Conservation (phyloP, 441 rosid species). For the Eruca vesicaria region DNA sequence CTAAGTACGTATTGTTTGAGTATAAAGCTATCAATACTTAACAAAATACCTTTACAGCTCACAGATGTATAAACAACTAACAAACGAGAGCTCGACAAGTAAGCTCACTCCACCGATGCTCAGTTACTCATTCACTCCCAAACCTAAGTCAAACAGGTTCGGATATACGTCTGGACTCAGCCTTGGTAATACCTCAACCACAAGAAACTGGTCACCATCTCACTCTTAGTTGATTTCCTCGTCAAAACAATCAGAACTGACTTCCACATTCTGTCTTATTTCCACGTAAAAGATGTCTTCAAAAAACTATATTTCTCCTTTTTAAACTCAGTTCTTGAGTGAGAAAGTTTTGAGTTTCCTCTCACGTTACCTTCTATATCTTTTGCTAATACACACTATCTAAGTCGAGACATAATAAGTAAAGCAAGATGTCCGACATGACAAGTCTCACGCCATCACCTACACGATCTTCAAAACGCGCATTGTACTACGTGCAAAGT, state of each 20-base stretch:
- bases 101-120: not conserved
- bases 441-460: constrained; percentile 65
- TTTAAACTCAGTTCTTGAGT: not conserved
- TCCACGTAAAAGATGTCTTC: not conserved
- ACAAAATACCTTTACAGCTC: too few relatives aligned
- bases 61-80: too few relatives aligned
- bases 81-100: not conserved
- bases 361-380: not conserved
- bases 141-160: not conserved
- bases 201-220: not conserved
- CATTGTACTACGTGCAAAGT: constrained; percentile 78
- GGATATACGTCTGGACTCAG: not conserved
- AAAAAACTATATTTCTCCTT: not conserved
- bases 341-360: not conserved
- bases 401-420: not conserved
- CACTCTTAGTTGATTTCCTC: not conserved
- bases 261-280: not conserved
- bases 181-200: not conserved
- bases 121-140: not conserved
- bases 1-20: too few relatives aligned
- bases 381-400: not conserved
- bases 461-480: constrained; percentile 45
- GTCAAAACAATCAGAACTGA: not conserved
- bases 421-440: constrained; percentile 41
- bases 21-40: too few relatives aligned